A percentile compares a stretch with the other conserved stretches of the same genome.
Evolutionary conservation across 495 filamentous ascomycete genomes (phyloP).

Genomic region (Xylaria scruposa): DNA sequence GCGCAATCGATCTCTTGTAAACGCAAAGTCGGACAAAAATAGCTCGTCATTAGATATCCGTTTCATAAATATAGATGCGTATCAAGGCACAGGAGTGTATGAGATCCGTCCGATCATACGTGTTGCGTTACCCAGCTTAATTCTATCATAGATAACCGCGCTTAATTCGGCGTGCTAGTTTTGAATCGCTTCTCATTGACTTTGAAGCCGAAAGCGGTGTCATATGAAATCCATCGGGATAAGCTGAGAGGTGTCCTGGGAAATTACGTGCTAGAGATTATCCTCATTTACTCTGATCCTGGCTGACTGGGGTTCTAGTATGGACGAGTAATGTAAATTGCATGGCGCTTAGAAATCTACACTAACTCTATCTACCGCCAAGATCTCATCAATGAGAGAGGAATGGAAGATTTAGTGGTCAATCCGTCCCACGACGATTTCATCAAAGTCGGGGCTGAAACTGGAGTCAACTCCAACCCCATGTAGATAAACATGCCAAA

Average conservation of each 20-base stretch:
- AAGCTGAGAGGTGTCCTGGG: not conserved
- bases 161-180: not conserved
- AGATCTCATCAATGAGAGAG: not conserved
- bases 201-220: not conserved
- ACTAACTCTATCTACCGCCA: conserved; percentile 13
- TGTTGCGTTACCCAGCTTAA: not conserved
- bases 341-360: conserved; percentile 4
- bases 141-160: not conserved
- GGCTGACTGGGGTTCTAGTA: conserved; percentile 11
- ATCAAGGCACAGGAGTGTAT: not conserved
- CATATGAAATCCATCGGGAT: not conserved
- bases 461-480: not conserved
- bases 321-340: not conserved
- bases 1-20: not conserved
- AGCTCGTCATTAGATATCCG: not conserved
- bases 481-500: not conserved
- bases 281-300: conserved; percentile 9
- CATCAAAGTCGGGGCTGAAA: not conserved
- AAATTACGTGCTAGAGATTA: conserved; percentile 5
- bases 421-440: not conserved
- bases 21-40: not conserved
- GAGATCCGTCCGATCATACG: not conserved
- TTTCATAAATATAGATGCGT: not conserved
- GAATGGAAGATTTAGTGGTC: not conserved
- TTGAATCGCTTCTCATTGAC: not conserved